Evolutionary conservation across 2,329 filamentous ascomycete genomes (phyloP), one percentile per base, ranked within the genome.

Genomic region (Epichloe hybrida): DNA sequence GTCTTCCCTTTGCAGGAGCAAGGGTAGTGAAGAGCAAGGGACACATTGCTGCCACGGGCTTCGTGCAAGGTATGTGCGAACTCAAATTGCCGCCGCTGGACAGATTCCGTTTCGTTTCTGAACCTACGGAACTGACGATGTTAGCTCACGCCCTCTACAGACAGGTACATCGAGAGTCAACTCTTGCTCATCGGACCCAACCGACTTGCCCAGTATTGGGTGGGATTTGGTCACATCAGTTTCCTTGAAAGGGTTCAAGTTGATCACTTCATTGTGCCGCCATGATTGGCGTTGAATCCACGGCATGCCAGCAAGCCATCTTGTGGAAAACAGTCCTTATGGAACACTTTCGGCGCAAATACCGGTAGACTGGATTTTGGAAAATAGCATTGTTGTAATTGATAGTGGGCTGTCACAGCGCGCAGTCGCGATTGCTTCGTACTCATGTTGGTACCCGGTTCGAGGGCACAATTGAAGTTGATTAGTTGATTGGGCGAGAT

Each of bases 121-220:
- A 17, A n/a, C 15, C 21, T 8, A 15, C 11, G n/a, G n/a, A 39
- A 35, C 50, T 50, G 34, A 49, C 15, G 1, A 47, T 17, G 20
- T 50, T 48, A 46, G 21, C 46, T 39, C 46, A 17, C 35, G 41
- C 35, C 13, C 42, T 20, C 11, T 46, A 39, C 49, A 91, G 87
- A 89, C 59, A 76, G 76, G 52, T 95, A 81, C 58, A 85, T 90
- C 47, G 72, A 82, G 3, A 84, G 83, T 1, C 81, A 90, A 57
- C 73, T 96, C 21, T 81, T 95, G 46, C 73, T 96, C 37, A 75
- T 94, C 39, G 89, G 84, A 2, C 77, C 81, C n/a, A 73, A 95
- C 61, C 74, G 77, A 40, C 64, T 96, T 50, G 90, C 88, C 2
- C 87, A 91, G 62, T 84, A 88, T 62, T 96, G 90, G 90, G 71